Conservation (phyloP, 1,139 yeast genomes). For the Eremothecium gossypii region DNA sequence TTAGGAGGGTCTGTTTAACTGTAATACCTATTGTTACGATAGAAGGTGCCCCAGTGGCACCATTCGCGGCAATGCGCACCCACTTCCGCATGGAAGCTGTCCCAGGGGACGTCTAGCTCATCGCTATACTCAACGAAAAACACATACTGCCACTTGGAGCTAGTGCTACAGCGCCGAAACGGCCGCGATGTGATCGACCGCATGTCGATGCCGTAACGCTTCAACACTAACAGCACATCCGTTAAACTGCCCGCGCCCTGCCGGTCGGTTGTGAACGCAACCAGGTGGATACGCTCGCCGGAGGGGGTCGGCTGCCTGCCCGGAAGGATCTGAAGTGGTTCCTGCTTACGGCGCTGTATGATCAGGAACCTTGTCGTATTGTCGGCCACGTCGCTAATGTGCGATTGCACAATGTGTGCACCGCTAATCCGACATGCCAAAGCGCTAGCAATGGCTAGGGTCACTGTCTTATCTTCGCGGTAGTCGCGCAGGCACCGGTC, state of each 20-base stretch:
- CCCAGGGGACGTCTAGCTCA: conserved; percentile 15
- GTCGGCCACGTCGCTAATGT: conserved; percentile 59
- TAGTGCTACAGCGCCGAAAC: conserved; percentile 12
- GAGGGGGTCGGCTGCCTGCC: background rate
- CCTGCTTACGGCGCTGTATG: conserved; percentile 30
- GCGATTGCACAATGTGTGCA: conserved; percentile 45
- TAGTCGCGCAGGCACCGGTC: conserved; percentile 41
- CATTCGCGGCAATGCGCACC: conserved; percentile 24
- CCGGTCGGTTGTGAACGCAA: conserved; percentile 59
- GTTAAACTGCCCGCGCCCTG: conserved; percentile 72
- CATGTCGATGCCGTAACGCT: conserved; percentile 51
- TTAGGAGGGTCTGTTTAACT: conserved; percentile 1
- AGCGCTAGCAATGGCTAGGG: conserved; percentile 50
- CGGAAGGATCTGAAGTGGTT: conserved; percentile 10
- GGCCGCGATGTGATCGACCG: conserved; percentile 67
- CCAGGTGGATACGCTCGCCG: conserved; percentile 38
- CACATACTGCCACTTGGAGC: conserved; percentile 62
- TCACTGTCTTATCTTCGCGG: conserved; percentile 25
- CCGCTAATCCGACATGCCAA: conserved; percentile 59
- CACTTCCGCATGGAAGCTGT: conserved; percentile 20
- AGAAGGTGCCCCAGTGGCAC: conserved; percentile 34
- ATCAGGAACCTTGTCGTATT: conserved; percentile 84
- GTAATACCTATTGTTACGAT: conserved; percentile 32
- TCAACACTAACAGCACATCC: conserved; percentile 52
- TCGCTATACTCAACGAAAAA: conserved; percentile 60